Percentiles rank a stretch among this genome's conserved stretches.
These are phyloP conservation scores for Gloeopeniophorella convolvens DNA, from an alignment of 768 basidiomycete species.

Conservation along the genomic window DNA sequence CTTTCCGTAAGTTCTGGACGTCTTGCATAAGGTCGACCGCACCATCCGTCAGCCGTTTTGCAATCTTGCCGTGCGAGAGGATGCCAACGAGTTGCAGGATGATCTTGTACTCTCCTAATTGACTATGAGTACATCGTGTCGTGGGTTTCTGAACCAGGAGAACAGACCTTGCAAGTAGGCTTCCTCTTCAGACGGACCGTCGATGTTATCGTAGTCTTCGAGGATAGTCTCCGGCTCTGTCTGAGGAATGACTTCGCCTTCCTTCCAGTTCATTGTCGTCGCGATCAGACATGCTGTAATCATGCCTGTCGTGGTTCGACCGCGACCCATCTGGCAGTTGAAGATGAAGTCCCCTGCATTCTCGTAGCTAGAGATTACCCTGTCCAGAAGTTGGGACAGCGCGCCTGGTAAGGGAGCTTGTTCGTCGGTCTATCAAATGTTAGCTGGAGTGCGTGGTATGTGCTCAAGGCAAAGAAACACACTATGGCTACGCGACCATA, in stretches of 20 bases:
- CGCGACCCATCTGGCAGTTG: conserved; percentile 96
- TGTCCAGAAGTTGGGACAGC: conserved; percentile 68
- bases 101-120: conserved; percentile 89
- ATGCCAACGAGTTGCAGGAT: conserved; percentile 93
- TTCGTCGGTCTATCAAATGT: conserved; percentile 75
- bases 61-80: conserved; percentile 84
- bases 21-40: conserved; percentile 93
- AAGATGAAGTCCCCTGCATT: conserved; percentile 77
- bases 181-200: conserved; percentile 82
- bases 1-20: conserved; percentile 93
- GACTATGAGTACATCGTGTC: neutral
- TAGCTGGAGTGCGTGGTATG: neutral
- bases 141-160: neutral
- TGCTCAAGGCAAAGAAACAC: conserved; percentile 26
- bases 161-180: conserved; percentile 75
- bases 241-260: conserved; percentile 33
- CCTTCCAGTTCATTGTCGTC: conserved; percentile 56
- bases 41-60: conserved; percentile 83
- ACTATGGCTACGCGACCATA: conserved; percentile 90
- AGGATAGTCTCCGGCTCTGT: conserved; percentile 32
- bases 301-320: conserved; percentile 95
- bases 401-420: conserved; percentile 92
- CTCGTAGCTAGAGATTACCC: conserved; percentile 52
- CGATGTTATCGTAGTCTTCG: conserved; percentile 59
- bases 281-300: conserved; percentile 83